Percentiles rank a stretch among this genome's conserved stretches.
Evolutionary conservation across 306 rosid genomes (phyloP).

Genomic region (Citrullus mucosospermus): DNA sequence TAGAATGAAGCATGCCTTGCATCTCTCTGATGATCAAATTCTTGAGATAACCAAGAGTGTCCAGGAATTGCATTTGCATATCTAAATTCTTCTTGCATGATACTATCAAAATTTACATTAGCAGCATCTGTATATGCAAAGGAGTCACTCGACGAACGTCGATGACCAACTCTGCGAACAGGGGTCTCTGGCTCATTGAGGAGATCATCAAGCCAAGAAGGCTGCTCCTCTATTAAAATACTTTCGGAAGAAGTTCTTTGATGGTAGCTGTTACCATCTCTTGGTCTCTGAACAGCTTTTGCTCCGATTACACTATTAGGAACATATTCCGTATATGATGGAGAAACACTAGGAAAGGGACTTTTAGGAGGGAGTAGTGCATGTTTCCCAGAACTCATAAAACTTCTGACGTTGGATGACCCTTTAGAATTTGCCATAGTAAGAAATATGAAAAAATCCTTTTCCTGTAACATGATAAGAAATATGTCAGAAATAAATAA

Average conservation of each 20-base stretch:
- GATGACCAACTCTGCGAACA: conserved; percentile 78
- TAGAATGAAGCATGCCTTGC: conserved; percentile 46
- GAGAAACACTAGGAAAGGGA: conserved; percentile 84
- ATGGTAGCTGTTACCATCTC: conserved; percentile 72
- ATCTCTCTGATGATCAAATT: conserved; percentile 68
- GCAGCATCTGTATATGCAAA: conserved; percentile 64
- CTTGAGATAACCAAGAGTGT: conserved; percentile 63
- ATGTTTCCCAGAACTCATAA: conserved; percentile 75
- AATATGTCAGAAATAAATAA: not conserved
- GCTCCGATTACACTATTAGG: conserved; percentile 43
- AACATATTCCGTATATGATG: conserved; percentile 65
- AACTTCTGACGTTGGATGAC: conserved; percentile 59
- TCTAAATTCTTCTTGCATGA: conserved; percentile 51
- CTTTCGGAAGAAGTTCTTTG: conserved; percentile 95
- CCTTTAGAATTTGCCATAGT: conserved; percentile 83
- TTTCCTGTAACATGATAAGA: conserved; percentile 15
- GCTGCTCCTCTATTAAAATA: conserved; percentile 78
- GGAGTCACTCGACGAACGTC: conserved; percentile 98
- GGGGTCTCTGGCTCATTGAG: conserved; percentile 98
- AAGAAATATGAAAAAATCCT: conserved; percentile 25
- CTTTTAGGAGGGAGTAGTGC: conserved; percentile 93
- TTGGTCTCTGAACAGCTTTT: conserved; percentile 48
- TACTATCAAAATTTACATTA: conserved; percentile 31
- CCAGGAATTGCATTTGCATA: conserved; percentile 34
- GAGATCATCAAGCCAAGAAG: conserved; percentile 99